Base-by-base conservation (phyloP, 768 basidiomycete species). In the Agrocybe pediades region DNA sequence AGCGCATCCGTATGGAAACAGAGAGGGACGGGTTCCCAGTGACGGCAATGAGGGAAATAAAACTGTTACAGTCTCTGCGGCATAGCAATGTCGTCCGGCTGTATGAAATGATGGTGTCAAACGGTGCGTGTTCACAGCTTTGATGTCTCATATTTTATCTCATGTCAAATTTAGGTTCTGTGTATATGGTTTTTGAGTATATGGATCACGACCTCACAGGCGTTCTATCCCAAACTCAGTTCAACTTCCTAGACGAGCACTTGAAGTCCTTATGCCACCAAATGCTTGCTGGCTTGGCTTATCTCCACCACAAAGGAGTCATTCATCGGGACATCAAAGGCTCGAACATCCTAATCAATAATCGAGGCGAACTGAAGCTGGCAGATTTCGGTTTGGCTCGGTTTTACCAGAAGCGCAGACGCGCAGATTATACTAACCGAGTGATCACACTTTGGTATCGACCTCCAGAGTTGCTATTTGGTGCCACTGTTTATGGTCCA, bases 121-220 rank as follows among this genome's bases (percentile, higher is more conserved):
- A 92, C 61, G 95, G 97, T 95, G 62, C 59, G 82, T 41, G 40
- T 53, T 39, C 9, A 41, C 36, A 27, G 19, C 24, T 50, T 13
- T 50, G 19, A 17, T 24, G 6, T 15, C 29, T 15, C 36, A 43
- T 24, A 6, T 15, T 20, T 29, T 8, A 41, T 21, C 19, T 36
- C 15, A 41, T 20, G 30, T 19, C 17, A 23, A 51, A 45, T 16
- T 5, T 62, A 98, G 96, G 94, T 54, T 87, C 90, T 44, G 95
- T 97, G 39, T 96, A 93, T 72, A 99, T 99, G 97, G 96, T 99
- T 33, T 94, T 98, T 64, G 95, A 98, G 69, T 99, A 99, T 70
- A 92, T 97, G 92, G 95, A 99, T 63, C 96, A 98, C 67, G 97
- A 99, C 67, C 77, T 99, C 49, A 98, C 95, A 2, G 97, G 97